These are phyloP conservation scores for Monilinia fructigena DNA, from an alignment of 2,329 filamentous ascomycete genomes.

Conservation along the genomic window DNA sequence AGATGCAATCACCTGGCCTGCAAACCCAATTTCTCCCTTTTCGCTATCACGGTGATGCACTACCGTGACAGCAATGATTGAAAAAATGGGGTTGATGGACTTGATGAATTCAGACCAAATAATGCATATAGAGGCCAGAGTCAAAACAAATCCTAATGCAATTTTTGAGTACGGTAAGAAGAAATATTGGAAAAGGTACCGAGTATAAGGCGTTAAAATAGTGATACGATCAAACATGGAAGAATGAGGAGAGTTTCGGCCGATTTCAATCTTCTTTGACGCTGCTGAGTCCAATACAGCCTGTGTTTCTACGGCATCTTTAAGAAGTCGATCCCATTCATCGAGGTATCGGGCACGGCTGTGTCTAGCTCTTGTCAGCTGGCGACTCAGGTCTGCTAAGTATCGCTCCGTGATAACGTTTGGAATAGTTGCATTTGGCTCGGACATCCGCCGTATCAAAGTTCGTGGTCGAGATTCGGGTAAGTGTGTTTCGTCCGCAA, in stretches of 20 bases:
- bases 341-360: slow-evolving; percentile 77
- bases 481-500: slow-evolving; percentile 72
- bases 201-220: slow-evolving; percentile 74
- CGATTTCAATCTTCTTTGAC: slow-evolving; percentile 78
- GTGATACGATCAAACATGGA: slow-evolving; percentile 54
- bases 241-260: slow-evolving; percentile 54
- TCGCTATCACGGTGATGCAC: slow-evolving; percentile 62
- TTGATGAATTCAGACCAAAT: slow-evolving; percentile 95
- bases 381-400: slow-evolving; percentile 82
- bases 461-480: slow-evolving; percentile 58
- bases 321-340: slow-evolving; percentile 80
- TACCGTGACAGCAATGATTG: slow-evolving; percentile 61
- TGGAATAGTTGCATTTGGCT: slow-evolving; percentile 56
- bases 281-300: slow-evolving; percentile 79
- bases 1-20: slow-evolving; percentile 79
- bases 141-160: slow-evolving; percentile 63
- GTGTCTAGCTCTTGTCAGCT: slow-evolving; percentile 78
- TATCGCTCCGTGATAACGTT: slow-evolving; percentile 91
- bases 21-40: slow-evolving; percentile 76
- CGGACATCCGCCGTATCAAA: slow-evolving; percentile 44
- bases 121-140: slow-evolving; percentile 75
- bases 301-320: slow-evolving; percentile 72
- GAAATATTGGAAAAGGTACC: slow-evolving; percentile 75
- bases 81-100: slow-evolving; percentile 72
- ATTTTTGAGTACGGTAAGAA: slow-evolving; percentile 68